A percentile compares a stretch with the other conserved stretches of the same genome.
These are phyloP conservation scores for Penicillium lividum DNA, from an alignment of 495 filamentous ascomycete species.

Conservation along the genomic window DNA sequence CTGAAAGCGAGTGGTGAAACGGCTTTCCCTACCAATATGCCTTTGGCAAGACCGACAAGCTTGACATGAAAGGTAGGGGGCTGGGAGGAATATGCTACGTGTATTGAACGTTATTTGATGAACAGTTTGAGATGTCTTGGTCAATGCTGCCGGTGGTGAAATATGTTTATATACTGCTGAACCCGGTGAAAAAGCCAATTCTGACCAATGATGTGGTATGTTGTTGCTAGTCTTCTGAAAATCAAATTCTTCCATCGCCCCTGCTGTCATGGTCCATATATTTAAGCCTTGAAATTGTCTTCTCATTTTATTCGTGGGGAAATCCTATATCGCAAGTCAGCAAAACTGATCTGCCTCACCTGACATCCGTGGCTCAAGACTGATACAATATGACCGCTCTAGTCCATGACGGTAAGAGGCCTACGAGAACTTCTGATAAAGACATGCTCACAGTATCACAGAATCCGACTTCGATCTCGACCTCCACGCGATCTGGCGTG, in stretches of 20 bases:
- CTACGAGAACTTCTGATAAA: not conserved
- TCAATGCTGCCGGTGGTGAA: not conserved
- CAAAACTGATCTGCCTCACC: not conserved
- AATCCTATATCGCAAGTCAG: not conserved
- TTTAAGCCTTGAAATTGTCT: not conserved
- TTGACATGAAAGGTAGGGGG: no score
- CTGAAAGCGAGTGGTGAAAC: constrained; percentile 1
- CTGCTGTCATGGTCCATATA: not conserved
- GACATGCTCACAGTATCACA: not conserved
- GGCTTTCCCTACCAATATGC: not conserved
- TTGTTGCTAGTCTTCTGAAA: not conserved
- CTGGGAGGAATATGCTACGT: no score
- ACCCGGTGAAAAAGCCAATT: not conserved
- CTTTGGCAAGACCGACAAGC: not conserved
- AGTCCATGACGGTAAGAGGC: not conserved
- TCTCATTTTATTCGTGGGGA: not conserved
- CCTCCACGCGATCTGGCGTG: constrained; percentile 8
- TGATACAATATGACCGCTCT: not conserved
- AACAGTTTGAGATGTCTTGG: not conserved
- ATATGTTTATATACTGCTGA: not conserved
- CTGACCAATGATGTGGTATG: not conserved
- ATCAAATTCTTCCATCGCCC: not conserved
- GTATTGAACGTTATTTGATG: no score
- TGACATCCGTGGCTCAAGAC: not conserved
- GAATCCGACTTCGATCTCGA: constrained; percentile 10